Conservation (phyloP, 164 flowering plant genomes). For the Kingdonia uniflora region DNA sequence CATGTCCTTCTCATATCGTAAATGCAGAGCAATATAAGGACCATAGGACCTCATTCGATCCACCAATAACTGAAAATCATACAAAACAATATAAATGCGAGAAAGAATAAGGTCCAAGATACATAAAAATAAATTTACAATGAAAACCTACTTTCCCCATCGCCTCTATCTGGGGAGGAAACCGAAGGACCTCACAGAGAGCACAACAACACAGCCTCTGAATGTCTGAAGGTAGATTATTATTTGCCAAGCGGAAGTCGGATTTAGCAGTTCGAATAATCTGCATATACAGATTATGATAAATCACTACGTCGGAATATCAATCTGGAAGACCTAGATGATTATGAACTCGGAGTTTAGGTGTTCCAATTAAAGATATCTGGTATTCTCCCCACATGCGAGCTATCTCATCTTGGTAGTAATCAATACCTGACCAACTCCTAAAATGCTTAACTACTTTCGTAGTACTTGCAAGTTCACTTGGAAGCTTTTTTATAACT, state of each 20-base stretch:
- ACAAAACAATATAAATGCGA: not conserved
- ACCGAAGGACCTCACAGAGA: conserved; percentile 85
- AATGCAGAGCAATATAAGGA: conserved; percentile 82
- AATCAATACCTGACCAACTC: conserved; percentile 92
- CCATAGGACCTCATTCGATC: conserved; percentile 90
- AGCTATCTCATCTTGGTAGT: conserved; percentile 75
- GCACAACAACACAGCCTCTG: conserved; percentile 95
- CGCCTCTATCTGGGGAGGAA: conserved; percentile 79
- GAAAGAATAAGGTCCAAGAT: not conserved
- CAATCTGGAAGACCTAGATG: too few relatives aligned
- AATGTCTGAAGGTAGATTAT: conserved; percentile 77
- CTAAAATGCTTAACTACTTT: conserved; percentile 67
- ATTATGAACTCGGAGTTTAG: not conserved
- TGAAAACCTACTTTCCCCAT: conserved; percentile 70
- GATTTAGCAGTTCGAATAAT: conserved; percentile 94
- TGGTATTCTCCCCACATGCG: conserved; percentile 72
- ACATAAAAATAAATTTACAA: not conserved
- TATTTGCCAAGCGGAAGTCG: conserved; percentile 92
- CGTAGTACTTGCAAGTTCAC: conserved; percentile 42
- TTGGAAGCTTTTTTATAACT: conserved; percentile 73
- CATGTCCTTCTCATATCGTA: conserved; percentile 95
- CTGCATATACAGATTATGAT: conserved; percentile 21
- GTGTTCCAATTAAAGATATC: conserved; percentile 22
- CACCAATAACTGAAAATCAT: conserved; percentile 53
- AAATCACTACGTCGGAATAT: not conserved